Conservation (phyloP, 2,329 filamentous ascomycete species). For the Diaporthe sp. region DNA sequence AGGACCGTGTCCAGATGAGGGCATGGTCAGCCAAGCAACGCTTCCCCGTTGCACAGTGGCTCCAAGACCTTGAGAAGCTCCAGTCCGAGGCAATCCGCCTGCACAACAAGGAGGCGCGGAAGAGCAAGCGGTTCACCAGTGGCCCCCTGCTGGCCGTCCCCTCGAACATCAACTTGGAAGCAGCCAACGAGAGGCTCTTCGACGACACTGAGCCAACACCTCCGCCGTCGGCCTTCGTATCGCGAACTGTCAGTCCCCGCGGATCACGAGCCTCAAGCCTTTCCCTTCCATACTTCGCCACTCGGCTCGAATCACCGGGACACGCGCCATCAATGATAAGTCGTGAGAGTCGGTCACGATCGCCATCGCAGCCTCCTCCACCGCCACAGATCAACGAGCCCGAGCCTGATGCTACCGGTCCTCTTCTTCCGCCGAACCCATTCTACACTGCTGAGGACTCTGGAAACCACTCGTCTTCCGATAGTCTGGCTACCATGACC, state of each 20-base stretch:
- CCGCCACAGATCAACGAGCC: conserved; percentile 29
- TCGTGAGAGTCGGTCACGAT: conserved; percentile 3
- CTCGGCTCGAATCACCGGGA: conserved; percentile 26
- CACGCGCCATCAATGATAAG: conserved; percentile 6
- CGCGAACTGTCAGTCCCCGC: conserved; percentile 37
- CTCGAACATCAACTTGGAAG: conserved; percentile 39
- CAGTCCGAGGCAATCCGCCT: conserved; percentile 72
- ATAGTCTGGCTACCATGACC: conserved; percentile 36
- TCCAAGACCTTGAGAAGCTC: conserved; percentile 73
- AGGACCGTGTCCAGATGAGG: conserved; percentile 72
- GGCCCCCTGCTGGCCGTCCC: conserved; percentile 43
- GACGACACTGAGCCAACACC: conserved; percentile 36
- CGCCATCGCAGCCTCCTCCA: conserved; percentile 7
- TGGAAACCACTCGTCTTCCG: conserved; percentile 32
- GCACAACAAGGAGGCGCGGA: conserved; percentile 50
- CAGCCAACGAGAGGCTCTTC: conserved; percentile 38
- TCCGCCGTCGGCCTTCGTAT: conserved; percentile 22
- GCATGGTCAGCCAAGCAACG: conserved; percentile 75
- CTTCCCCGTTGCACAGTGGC: conserved; percentile 77
- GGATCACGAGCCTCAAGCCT: conserved; percentile 44
- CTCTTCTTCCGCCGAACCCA: conserved; percentile 30
- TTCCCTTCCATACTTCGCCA: conserved; percentile 42
- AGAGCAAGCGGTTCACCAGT: conserved; percentile 42
- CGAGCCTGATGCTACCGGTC: neutral
- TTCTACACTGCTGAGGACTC: conserved; percentile 19